Evolutionary conservation across 2,329 filamentous ascomycete genomes (phyloP).

Genomic region (Diaporthe vaccinii): DNA sequence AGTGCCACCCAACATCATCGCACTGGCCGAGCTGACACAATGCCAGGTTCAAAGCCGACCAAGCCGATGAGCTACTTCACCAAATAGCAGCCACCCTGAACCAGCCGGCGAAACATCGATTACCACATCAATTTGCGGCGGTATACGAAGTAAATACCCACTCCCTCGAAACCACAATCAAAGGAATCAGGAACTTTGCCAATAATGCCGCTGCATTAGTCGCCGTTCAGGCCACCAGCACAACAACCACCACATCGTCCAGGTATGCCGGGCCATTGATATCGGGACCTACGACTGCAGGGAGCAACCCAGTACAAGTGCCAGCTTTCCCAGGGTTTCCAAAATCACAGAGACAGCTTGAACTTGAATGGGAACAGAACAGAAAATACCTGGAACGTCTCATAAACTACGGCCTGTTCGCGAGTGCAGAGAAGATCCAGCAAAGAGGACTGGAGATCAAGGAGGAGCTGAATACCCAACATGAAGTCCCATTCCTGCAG

Average conservation of each 20-base stretch:
- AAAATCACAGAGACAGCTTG: neutral
- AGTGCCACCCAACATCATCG: neutral
- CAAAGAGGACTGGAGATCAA: constrained; percentile 22
- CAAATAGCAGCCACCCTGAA: constrained; percentile 4
- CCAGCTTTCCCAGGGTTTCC: neutral
- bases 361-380: constrained; percentile 24
- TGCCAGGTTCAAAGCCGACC: constrained; percentile 32
- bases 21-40: neutral
- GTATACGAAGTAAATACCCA: constrained; percentile 12
- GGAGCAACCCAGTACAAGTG: neutral
- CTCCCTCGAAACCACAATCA: neutral
- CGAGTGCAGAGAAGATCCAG: constrained; percentile 30
- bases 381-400: constrained; percentile 7
- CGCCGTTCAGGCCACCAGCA: constrained; percentile 1
- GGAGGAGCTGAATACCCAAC: neutral
- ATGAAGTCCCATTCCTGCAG: neutral
- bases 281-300: neutral
- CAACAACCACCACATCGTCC: neutral
- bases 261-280: neutral
- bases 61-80: constrained; percentile 3
- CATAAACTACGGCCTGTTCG: neutral
- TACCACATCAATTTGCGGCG: neutral
- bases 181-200: constrained; percentile 20
- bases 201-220: neutral
- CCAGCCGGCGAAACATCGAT: neutral